A percentile compares a stretch with the other conserved stretches of the same genome.
phyloP scores from a whole-genome alignment of 768 basidiomycete species.

The Rhodotorula diobovata region DNA sequence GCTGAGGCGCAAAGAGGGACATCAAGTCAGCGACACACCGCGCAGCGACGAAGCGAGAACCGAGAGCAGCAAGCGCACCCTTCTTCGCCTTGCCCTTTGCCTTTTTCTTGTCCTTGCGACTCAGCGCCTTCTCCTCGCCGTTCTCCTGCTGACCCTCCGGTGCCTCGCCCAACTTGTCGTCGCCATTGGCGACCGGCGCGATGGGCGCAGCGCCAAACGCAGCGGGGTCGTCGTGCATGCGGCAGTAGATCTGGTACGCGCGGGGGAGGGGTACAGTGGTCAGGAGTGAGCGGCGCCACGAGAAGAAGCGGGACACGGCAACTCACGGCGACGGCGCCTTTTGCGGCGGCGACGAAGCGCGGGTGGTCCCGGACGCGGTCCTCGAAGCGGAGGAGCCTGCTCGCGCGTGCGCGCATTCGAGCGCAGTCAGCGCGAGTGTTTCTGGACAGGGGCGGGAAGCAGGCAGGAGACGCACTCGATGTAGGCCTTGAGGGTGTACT shows the following conservation, averaged over 20 bases:
- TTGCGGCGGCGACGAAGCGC: slow-evolving; percentile 65
- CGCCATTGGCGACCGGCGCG: background rate
- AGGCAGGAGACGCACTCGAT: slow-evolving; percentile 58
- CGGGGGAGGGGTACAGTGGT: too few species aligned
- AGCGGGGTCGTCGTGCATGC: slow-evolving; percentile 64
- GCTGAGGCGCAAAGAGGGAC: background rate
- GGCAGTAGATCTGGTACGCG: slow-evolving; percentile 59
- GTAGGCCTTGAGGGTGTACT: slow-evolving; percentile 80
- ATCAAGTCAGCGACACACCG: background rate
- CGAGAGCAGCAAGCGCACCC: slow-evolving; percentile 50
- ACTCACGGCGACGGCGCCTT: slow-evolving; percentile 61
- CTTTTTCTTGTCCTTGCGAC: slow-evolving; percentile 66
- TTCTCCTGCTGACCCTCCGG: background rate
- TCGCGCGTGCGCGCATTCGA: too few species aligned
- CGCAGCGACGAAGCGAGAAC: background rate
- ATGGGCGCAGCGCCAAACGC: background rate
- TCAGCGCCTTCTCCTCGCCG: slow-evolving; percentile 60
- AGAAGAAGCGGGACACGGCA: slow-evolving; percentile 15
- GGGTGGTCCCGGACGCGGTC: slow-evolving; percentile 72
- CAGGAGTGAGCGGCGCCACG: background rate
- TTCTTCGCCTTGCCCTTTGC: slow-evolving; percentile 65
- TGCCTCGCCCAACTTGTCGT: background rate
- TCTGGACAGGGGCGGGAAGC: background rate
- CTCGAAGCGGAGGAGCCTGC: slow-evolving; percentile 75
- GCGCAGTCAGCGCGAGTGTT: background rate